Base-by-base conservation (phyloP, 108 stramenopile genomes). In the Cylindrotheca fusiformis region DNA sequence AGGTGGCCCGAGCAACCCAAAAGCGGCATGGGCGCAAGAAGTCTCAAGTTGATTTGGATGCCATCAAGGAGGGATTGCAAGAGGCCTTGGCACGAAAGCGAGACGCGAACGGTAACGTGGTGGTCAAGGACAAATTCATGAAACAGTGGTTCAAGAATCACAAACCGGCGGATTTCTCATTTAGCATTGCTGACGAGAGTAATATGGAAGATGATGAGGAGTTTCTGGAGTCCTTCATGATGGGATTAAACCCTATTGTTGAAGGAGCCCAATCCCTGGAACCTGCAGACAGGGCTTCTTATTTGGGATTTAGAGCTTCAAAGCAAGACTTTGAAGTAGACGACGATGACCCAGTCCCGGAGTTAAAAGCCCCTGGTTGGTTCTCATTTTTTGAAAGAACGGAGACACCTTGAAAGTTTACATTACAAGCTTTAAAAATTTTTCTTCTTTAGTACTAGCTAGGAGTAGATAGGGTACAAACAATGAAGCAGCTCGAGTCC, bases 1-100 rank as follows among this genome's bases (percentile, higher is more conserved):
- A 74, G 55, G 33, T 62, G 18, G 76, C 70, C 3, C 32, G 68
- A 27, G 59, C 62, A 23, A 52, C 46, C 10, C 60, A 52, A 63
- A 53, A 60, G 20, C n/a, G n/a, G n/a, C 55, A 50, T 31, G 2
- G 55, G 36, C 47, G 61, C 21, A 30, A 47, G 22, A 62, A 49
- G 30, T 20, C 0, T 36, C 17, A 17, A 32, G 46, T 58, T 27
- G 28, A 63, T 36, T 71, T 63, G 5, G 52, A 52, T 21, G 22
- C 30, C 2, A 63, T 63, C 51, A 63, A 63, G 25, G 50, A 30
- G 5, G 51, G 51, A 17, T 19, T 63, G 8, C 63, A 63, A 63
- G 63, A 63, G 25, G 50, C 32, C 1, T 49, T 63, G 48, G 49
- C 48, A 61, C 65, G 57, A 19, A 46, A 62, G 31, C 58, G 51